Evolutionary conservation across 2,329 filamentous ascomycete genomes (phyloP).

Genomic region (Calcarisporium arbuscula): DNA sequence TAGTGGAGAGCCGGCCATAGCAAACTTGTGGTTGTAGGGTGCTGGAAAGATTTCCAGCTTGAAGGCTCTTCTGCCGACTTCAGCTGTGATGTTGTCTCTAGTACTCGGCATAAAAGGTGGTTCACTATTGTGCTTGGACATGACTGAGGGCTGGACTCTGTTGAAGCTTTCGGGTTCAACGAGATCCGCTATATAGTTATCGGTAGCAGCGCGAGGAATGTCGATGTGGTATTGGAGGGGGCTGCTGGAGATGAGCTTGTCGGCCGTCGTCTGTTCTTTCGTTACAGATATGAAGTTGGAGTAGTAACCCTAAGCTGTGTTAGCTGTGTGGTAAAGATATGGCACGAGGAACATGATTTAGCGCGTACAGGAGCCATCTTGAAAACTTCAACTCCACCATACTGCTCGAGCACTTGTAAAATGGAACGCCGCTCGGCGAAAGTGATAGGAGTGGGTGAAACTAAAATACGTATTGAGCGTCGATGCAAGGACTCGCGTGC

Average conservation of each 20-base stretch:
- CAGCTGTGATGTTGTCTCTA: neutral
- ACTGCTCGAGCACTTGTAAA: constrained; percentile 42
- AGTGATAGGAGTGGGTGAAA: constrained; percentile 43
- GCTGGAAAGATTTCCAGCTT: constrained; percentile 33
- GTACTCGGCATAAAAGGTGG: constrained; percentile 1
- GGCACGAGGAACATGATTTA: neutral
- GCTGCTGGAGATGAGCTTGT: constrained; percentile 33
- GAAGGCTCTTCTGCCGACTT: constrained; percentile 25
- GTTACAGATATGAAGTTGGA: constrained; percentile 46
- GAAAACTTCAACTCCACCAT: constrained; percentile 47
- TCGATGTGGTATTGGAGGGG: constrained; percentile 41
- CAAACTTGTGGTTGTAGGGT: constrained; percentile 32
- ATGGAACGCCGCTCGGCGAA: constrained; percentile 51
- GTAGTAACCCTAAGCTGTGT: constrained; percentile 32
- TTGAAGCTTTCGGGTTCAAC: constrained; percentile 13
- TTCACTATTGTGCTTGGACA: constrained; percentile 3
- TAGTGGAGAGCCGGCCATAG: constrained; percentile 29
- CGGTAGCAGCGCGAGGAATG: constrained; percentile 17
- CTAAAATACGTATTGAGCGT: constrained; percentile 43
- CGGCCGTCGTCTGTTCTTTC: constrained; percentile 30
- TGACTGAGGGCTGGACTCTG: constrained; percentile 5
- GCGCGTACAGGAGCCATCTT: constrained; percentile 25
- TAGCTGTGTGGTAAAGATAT: neutral
- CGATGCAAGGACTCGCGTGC: constrained; percentile 8
- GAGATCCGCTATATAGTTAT: constrained; percentile 27